Evolutionary conservation across 2,329 filamentous ascomycete genomes (phyloP).

Genomic region (Pestalotiopsis sp.): DNA sequence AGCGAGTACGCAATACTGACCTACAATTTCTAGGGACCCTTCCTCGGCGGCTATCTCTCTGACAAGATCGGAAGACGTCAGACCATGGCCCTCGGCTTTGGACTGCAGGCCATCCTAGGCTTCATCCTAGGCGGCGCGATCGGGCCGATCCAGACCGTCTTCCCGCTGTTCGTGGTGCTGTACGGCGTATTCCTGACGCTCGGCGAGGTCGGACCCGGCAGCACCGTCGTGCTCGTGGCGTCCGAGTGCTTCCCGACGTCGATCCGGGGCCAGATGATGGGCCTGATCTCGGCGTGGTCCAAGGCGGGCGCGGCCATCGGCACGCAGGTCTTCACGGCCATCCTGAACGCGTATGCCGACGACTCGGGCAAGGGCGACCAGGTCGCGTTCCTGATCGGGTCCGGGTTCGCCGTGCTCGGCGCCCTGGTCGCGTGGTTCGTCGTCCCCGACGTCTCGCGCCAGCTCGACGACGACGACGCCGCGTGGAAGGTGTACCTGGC

Average conservation of each 20-base stretch:
- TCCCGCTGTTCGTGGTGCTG: slow-evolving; percentile 53
- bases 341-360: slow-evolving; percentile 45
- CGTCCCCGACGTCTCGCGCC: slow-evolving; percentile 45
- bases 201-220: slow-evolving; percentile 54
- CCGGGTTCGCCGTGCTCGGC: slow-evolving; percentile 50
- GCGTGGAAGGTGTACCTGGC: slow-evolving; percentile 46
- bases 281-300: slow-evolving; percentile 47
- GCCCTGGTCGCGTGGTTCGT: slow-evolving; percentile 46
- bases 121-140: slow-evolving; percentile 53
- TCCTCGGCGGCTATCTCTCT: slow-evolving; percentile 50
- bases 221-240: slow-evolving; percentile 41
- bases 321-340: slow-evolving; percentile 53
- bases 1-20: too few relatives aligned
- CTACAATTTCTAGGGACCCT: slow-evolving; percentile 31
- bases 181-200: slow-evolving; percentile 53
- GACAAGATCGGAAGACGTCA: slow-evolving; percentile 52
- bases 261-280: slow-evolving; percentile 52
- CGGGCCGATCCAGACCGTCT: slow-evolving; percentile 44
- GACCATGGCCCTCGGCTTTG: slow-evolving; percentile 55
- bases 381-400: slow-evolving; percentile 53
- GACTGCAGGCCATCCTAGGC: slow-evolving; percentile 46
- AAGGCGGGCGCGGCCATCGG: slow-evolving; percentile 55
- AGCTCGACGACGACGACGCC: slow-evolving; percentile 47
- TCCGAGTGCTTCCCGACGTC: slow-evolving; percentile 54
- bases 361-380: slow-evolving; percentile 48